Evolutionary conservation across 805 yeast genomes (phyloP).

Genomic region (Wickerhamiella lipophila): DNA sequence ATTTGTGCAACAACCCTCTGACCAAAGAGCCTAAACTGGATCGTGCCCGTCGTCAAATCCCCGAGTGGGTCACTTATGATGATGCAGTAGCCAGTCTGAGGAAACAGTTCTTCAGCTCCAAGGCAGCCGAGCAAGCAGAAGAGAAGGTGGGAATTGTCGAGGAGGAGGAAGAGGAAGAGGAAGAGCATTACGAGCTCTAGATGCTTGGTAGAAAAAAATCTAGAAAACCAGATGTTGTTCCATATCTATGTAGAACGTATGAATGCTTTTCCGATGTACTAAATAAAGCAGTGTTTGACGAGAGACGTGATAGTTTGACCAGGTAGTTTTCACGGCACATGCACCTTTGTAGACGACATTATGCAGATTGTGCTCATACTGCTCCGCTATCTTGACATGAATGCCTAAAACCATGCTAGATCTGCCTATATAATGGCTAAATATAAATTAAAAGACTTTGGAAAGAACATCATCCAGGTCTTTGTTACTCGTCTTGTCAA

Average conservation of each 20-base stretch:
- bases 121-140: neutral
- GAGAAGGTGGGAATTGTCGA: neutral
- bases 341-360: too few relatives aligned
- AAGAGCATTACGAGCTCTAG: slow-evolving; percentile 12
- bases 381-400: too few relatives aligned
- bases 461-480: slow-evolving; percentile 20
- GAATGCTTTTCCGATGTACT: neutral
- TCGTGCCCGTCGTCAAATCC: slow-evolving; percentile 59
- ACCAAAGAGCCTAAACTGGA: slow-evolving; percentile 70
- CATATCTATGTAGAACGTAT: neutral
- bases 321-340: too few relatives aligned
- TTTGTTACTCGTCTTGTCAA: slow-evolving; percentile 16
- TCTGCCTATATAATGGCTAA: too few relatives aligned
- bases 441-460: slow-evolving; percentile 16
- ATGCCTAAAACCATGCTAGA: too few relatives aligned
- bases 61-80: slow-evolving; percentile 67
- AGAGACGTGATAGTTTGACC: too few relatives aligned
- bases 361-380: too few relatives aligned
- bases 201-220: too few relatives aligned
- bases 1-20: slow-evolving; percentile 71
- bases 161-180: slow-evolving; percentile 11
- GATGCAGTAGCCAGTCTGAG: slow-evolving; percentile 33
- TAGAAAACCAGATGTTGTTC: too few relatives aligned
- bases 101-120: slow-evolving; percentile 10
- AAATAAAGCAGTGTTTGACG: too few relatives aligned